Conservation (phyloP, 495 filamentous ascomycete genomes). For the Cairneyella variabilis region DNA sequence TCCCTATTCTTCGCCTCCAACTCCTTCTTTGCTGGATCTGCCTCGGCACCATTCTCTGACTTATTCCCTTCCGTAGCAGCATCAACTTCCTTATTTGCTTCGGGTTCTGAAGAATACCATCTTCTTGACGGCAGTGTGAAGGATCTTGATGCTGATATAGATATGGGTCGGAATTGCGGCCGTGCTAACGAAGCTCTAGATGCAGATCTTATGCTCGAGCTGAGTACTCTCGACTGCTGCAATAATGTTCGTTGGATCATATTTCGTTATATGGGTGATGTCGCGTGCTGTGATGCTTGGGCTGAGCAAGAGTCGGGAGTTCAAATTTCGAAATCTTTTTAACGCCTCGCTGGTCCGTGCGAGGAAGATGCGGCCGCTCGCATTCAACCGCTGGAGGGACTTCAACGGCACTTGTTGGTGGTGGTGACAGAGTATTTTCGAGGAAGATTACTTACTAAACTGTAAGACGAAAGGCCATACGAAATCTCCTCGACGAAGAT, state of each 20-base stretch:
- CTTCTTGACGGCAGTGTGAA: constrained; percentile 6
- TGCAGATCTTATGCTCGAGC: constrained; percentile 14
- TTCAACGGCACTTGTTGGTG: too few species aligned
- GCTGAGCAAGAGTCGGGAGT: not conserved
- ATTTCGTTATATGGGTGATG: constrained; percentile 1
- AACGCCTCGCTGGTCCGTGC: not conserved
- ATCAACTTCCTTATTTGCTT: constrained; percentile 29
- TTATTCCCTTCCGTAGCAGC: constrained; percentile 27
- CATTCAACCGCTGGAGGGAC: too few species aligned
- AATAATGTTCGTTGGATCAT: constrained; percentile 29
- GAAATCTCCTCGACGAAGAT: too few species aligned
- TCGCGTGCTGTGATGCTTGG: constrained; percentile 13
- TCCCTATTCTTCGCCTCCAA: constrained; percentile 83
- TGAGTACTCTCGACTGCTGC: constrained; percentile 18
- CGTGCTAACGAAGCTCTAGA: constrained; percentile 6
- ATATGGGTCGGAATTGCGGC: constrained; percentile 16
- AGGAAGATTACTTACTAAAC: too few species aligned
- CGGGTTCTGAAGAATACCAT: constrained; percentile 27
- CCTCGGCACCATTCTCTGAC: constrained; percentile 23
- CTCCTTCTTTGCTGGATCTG: constrained; percentile 53
- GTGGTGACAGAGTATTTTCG: too few species aligned
- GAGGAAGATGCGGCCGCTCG: too few species aligned
- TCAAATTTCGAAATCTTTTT: constrained; percentile 12
- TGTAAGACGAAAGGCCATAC: too few species aligned
- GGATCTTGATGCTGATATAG: not conserved